phyloP scores from a whole-genome alignment of 371 early-diverging fungal genomes.

The Blakeslea trispora region DNA sequence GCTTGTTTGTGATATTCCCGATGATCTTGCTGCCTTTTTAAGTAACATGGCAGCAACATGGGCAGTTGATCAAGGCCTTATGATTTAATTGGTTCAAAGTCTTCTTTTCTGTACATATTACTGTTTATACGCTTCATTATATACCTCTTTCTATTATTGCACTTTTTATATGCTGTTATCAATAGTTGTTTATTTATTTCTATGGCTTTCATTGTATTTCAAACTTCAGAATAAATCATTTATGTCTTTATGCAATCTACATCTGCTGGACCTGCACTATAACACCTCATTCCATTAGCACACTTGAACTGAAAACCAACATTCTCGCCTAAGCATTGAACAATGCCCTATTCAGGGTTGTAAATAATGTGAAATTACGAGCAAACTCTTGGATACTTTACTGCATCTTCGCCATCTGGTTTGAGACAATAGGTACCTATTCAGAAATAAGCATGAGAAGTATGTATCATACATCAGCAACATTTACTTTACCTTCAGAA shows the following conservation, averaged over 20 bases:
- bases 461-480: too few species aligned
- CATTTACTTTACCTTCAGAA: conserved; percentile 5
- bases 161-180: conserved; percentile 1
- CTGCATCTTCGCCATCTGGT: conserved; percentile 4
- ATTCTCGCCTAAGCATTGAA: conserved; percentile 17
- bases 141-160: background rate
- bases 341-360: conserved; percentile 7
- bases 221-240: background rate
- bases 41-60: conserved; percentile 31
- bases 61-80: conserved; percentile 39
- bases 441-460: background rate
- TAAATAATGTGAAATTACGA: too few species aligned
- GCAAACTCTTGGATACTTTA: too few species aligned
- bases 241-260: conserved; percentile 14
- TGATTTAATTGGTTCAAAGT: conserved; percentile 12
- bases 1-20: conserved; percentile 42
- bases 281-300: conserved; percentile 10
- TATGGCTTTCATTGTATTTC: background rate
- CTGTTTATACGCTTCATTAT: background rate
- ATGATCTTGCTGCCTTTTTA: conserved; percentile 30
- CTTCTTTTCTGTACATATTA: background rate
- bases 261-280: conserved; percentile 13
- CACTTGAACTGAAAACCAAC: conserved; percentile 12
- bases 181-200: background rate
- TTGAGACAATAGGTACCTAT: conserved; percentile 11